These are phyloP conservation scores for Rosa chinensis DNA, from an alignment of 306 rosid species.

Conservation along the genomic window DNA sequence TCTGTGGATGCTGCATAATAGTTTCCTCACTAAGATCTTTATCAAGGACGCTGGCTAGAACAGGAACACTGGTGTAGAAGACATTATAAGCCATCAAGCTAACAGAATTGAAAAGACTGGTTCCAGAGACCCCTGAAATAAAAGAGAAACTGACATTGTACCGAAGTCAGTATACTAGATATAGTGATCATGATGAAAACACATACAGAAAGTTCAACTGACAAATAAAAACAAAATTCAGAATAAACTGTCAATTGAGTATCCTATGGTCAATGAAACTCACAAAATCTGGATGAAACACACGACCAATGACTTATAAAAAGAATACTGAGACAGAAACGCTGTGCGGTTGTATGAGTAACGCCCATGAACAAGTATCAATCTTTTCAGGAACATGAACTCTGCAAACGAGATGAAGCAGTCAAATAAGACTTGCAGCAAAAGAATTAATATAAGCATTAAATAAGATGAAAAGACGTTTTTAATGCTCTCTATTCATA, in stretches of 20 bases:
- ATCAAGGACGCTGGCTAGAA: conserved; percentile 90
- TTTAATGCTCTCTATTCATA: neutral
- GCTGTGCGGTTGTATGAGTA: conserved; percentile 99
- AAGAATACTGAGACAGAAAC: conserved; percentile 93
- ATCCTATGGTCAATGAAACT: conserved; percentile 37
- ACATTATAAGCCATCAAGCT: conserved; percentile 99
- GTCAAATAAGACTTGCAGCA: conserved; percentile 3
- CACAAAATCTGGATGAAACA: conserved; percentile 99
- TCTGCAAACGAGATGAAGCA: conserved; percentile 60
- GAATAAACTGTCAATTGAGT: conserved; percentile 8
- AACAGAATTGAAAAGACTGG: conserved; percentile 97
- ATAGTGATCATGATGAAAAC: neutral
- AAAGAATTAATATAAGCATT: neutral
- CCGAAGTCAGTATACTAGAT: conserved; percentile 44
- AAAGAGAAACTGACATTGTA: conserved; percentile 81
- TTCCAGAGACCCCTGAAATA: conserved; percentile 97
- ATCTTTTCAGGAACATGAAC: conserved; percentile 86
- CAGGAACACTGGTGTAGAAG: conserved; percentile 97
- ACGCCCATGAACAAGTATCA: conserved; percentile 97
- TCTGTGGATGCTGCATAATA: conserved; percentile 98
- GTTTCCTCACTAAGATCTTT: conserved; percentile 97
- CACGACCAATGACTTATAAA: conserved; percentile 86
- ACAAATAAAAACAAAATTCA: conserved; percentile 14
- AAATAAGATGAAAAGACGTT: neutral
- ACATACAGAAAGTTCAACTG: neutral